These are phyloP conservation scores for Zygoascus flipseniorum DNA, from an alignment of 805 yeast species.

Conservation along the genomic window DNA sequence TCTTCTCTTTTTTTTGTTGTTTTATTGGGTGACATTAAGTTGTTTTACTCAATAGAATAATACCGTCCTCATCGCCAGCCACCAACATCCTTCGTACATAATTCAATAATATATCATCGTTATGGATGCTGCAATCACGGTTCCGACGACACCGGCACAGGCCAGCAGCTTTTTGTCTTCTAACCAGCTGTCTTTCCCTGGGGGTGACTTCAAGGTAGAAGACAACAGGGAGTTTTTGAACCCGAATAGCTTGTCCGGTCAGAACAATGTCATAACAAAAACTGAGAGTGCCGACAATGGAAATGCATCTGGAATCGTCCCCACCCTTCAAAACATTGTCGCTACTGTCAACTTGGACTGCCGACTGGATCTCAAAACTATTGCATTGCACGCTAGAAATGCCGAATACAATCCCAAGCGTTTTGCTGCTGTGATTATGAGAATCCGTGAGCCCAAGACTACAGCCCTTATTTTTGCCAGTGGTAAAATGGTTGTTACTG, in stretches of 20 bases:
- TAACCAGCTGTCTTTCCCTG: conserved; percentile 55
- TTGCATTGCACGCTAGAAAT: conserved; percentile 96
- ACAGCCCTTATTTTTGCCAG: conserved; percentile 97
- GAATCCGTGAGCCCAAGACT: conserved; percentile 97
- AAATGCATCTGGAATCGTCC: conserved; percentile 83
- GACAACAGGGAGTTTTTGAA: not conserved
- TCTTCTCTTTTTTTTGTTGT: not conserved
- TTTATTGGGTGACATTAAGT: conserved; percentile 21
- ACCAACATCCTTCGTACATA: not conserved
- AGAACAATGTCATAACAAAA: not conserved
- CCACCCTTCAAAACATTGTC: conserved; percentile 84
- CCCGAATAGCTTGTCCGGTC: conserved; percentile 4
- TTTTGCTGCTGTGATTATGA: conserved; percentile 98
- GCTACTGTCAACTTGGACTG: conserved; percentile 97
- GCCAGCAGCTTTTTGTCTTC: conserved; percentile 67
- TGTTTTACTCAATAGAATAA: conserved; percentile 17
- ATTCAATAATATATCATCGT: conserved; percentile 6
- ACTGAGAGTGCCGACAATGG: conserved; percentile 1
- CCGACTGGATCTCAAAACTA: conserved; percentile 89
- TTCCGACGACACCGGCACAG: conserved; percentile 70
- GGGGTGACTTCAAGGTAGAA: conserved; percentile 28
- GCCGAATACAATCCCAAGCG: conserved; percentile 96
- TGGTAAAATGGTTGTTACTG: conserved; percentile 99
- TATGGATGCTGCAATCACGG: conserved; percentile 60
- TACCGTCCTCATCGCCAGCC: not conserved